Base-by-base conservation (phyloP, 768 basidiomycete genomes). In the Russula sp. region DNA sequence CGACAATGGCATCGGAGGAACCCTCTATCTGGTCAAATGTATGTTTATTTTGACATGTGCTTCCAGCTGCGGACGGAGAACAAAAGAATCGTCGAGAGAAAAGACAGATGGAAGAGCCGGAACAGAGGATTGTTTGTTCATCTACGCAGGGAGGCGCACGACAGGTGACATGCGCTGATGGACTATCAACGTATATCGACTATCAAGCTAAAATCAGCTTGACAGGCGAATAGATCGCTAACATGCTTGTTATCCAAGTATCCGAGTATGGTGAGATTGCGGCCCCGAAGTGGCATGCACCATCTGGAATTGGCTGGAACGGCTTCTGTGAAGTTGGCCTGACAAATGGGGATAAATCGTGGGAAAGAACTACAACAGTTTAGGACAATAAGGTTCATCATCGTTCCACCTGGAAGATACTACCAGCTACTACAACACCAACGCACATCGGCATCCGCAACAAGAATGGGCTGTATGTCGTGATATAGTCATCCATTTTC, bases 381-480 rank as follows among this genome's bases (percentile, higher is more conserved):
- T 51, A 70, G 57, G 18, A 13, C 26, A 51, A 63, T 48, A 60
- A 38, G 50, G 50, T 65, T 65, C 40, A 32, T 49, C 51, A 30
- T 51, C 24, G 22, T 53, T 11, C 36, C 26, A 5, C 28, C 14
- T 49, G 11, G 16, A 10, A 32, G 7, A 28, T 14, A 28, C 6
- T 42, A 44, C 22, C 7, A 22, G 9, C 42, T 10, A 40, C n/a
- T 4, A 20, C 14, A 22, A 48, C 18, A 56, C 53, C 10, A 24
- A 5, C 79, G 16, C 78, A 80, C 80, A 75, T 73, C 72, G 72
- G 77, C 80, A 79, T 81, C 84, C 74, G 77, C 81, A 80, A 61
- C 71, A 75, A 87, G 79, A 81, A 91, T 91, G 89, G 89, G 89
- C 84, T 91, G 89, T 89, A 84, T 72, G 89, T 88, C 72, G 74